Percentiles rank a stretch among this genome's conserved stretches.
Conservation (phyloP, 2,329 filamentous ascomycete genomes). For the Ascochyta koolunga region DNA sequence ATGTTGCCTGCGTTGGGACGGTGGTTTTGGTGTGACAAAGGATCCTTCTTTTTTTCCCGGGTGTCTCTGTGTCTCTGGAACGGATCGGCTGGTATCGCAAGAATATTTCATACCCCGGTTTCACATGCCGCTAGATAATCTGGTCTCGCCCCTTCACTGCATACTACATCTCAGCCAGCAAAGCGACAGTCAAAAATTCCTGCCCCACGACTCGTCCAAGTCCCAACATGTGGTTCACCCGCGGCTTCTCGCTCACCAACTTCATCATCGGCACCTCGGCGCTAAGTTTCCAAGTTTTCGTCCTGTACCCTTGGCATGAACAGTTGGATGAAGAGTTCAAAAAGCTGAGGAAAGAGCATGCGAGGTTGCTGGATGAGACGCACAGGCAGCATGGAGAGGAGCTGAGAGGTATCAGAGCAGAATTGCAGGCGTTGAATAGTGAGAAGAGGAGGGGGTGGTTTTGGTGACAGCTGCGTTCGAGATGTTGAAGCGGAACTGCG, state of each 20-base stretch:
- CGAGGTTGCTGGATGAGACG: constrained; percentile 35
- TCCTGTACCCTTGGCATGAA: constrained; percentile 74
- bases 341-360: constrained; percentile 63
- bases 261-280: constrained; percentile 70
- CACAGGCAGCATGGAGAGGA: constrained; percentile 27
- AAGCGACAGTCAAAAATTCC: background rate
- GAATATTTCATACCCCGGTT: background rate
- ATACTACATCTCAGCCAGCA: background rate
- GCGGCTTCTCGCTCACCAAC: constrained; percentile 66
- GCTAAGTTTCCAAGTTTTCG: constrained; percentile 70
- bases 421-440: constrained; percentile 27
- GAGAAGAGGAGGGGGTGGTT: constrained; percentile 6
- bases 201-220: background rate
- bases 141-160: too few species aligned
- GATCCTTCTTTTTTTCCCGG: background rate
- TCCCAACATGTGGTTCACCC: constrained; percentile 54
- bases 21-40: too few species aligned
- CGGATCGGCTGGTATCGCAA: background rate
- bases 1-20: background rate
- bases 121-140: too few species aligned
- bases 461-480: background rate
- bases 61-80: too few species aligned
- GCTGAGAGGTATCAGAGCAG: constrained; percentile 27
- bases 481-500: background rate
- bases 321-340: constrained; percentile 68